Percentiles rank a stretch among this genome's conserved stretches.
Conservation (phyloP, 345 rosid genomes). For the Salix arbutifolia region DNA sequence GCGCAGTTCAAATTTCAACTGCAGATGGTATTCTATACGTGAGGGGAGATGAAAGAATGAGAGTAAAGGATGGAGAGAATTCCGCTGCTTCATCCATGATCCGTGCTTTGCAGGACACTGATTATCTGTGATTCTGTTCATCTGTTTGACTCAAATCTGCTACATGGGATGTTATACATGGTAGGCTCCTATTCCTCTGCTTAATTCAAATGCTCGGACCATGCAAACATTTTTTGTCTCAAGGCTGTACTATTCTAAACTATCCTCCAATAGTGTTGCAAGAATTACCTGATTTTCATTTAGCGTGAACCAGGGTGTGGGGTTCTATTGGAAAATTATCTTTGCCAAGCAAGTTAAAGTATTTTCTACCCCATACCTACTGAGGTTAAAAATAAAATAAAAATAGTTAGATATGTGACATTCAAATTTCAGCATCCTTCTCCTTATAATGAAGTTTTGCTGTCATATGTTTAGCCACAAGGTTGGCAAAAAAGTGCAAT, state of each 20-base stretch:
- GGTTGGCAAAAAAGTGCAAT: background rate
- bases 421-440: background rate
- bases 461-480: background rate
- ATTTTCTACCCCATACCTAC: too few species aligned
- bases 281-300: background rate
- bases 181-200: background rate
- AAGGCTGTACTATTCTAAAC: background rate
- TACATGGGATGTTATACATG: background rate
- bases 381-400: background rate
- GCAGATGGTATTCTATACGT: conserved; percentile 30
- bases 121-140: conserved; percentile 23
- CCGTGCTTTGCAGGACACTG: conserved; percentile 31
- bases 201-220: background rate
- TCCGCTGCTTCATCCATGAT: conserved; percentile 68
- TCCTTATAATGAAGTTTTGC: background rate
- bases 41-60: conserved; percentile 45
- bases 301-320: background rate
- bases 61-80: conserved; percentile 57
- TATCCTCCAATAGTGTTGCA: background rate
- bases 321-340: too few species aligned
- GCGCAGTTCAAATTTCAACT: conserved; percentile 47
- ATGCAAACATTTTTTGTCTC: background rate
- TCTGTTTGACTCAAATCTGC: background rate
- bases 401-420: background rate
- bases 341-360: too few species aligned